phyloP scores from a whole-genome alignment of 345 rosid genomes.

The Citrus maxima region DNA sequence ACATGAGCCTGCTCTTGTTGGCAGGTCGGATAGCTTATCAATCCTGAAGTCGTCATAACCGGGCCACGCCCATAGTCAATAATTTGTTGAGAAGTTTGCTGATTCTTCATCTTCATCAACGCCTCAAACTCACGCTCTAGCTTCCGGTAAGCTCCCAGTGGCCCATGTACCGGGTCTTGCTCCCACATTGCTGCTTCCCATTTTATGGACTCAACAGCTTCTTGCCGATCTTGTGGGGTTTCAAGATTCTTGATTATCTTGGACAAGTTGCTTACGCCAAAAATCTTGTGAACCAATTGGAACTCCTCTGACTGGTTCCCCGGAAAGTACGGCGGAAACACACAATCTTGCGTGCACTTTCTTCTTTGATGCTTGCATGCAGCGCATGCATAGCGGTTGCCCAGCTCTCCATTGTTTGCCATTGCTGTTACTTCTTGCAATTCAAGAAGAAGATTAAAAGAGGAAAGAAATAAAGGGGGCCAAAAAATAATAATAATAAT shows the following conservation, averaged over 20 bases:
- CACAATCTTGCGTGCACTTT: constrained; percentile 22
- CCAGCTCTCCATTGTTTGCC: neutral
- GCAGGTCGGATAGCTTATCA: neutral
- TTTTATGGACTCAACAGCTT: constrained; percentile 16
- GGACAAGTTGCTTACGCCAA: constrained; percentile 21
- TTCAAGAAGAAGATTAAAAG: neutral
- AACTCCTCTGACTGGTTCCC: neutral
- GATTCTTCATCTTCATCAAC: constrained; percentile 11
- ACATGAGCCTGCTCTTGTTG: too few species aligned
- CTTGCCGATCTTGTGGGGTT: neutral
- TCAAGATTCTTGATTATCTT: neutral
- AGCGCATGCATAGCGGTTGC: constrained; percentile 24
- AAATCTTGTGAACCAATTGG: constrained; percentile 13
- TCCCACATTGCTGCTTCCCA: constrained; percentile 37
- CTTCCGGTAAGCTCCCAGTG: constrained; percentile 13
- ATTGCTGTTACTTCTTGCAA: neutral
- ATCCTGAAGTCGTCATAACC: neutral
- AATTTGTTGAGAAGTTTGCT: neutral
- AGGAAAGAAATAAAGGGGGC: neutral
- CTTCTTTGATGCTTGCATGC: constrained; percentile 33
- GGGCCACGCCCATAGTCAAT: neutral
- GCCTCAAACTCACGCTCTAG: neutral
- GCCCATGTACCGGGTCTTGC: constrained; percentile 23
- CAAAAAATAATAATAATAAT: too few species aligned
- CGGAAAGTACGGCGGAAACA: constrained; percentile 24